Evolutionary conservation across 163 green algal species (phyloP).

Genomic region (Scenedesmus sp.): DNA sequence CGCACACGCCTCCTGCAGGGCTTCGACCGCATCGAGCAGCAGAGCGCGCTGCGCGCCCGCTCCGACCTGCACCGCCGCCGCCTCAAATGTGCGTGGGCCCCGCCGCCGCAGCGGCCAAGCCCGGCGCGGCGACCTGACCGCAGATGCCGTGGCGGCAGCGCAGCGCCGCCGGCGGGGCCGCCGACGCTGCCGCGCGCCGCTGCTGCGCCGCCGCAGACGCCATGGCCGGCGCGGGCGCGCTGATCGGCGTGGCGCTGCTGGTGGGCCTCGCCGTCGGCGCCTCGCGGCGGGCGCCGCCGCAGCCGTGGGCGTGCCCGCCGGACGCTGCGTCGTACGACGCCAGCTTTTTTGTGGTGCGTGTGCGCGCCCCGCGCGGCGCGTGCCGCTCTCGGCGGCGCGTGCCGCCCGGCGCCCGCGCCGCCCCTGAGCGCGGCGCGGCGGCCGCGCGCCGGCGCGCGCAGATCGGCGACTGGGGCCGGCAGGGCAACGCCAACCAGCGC

Average conservation of each 20-base stretch:
- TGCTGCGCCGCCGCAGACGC: constrained; percentile 17
- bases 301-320: constrained; percentile 23
- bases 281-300: constrained; percentile 1
- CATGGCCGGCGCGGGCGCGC: constrained; percentile 3
- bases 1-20: constrained; percentile 15
- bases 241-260: constrained; percentile 29
- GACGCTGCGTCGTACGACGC: constrained; percentile 26
- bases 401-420: neutral
- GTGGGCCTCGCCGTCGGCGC: constrained; percentile 33
- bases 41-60: neutral
- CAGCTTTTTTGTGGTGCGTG: constrained; percentile 53
- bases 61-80: constrained; percentile 22
- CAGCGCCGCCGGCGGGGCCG: too few relatives aligned
- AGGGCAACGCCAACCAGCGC: constrained; percentile 61
- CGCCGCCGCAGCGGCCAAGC: constrained; percentile 14
- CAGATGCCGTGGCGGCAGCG: too few relatives aligned
- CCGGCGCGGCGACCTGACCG: constrained; percentile 1
- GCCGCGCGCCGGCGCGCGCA: neutral
- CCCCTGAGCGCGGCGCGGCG: too few relatives aligned
- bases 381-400: neutral
- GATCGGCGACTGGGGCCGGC: constrained; percentile 80
- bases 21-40: constrained; percentile 35
- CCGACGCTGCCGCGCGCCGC: constrained; percentile 2
- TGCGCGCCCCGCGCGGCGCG: too few relatives aligned
- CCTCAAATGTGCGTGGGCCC: constrained; percentile 4